These are phyloP conservation scores for Cenchrus americanus DNA, from an alignment of 176 grass and related monocot genomes.

Conservation along the genomic window DNA sequence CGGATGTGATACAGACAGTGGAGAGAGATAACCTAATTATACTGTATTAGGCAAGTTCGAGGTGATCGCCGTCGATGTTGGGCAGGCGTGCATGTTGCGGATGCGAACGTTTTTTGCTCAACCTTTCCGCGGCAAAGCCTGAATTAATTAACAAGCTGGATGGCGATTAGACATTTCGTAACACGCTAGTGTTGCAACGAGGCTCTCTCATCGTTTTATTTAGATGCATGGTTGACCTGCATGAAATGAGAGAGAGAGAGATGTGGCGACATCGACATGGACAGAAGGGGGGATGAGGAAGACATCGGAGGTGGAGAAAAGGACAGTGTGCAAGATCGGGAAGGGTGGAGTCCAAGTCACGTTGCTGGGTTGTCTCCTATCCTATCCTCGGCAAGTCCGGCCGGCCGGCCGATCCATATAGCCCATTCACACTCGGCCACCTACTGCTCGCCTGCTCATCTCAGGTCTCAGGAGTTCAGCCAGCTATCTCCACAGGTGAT, in stretches of 20 bases:
- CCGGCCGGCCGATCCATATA: constrained; percentile 30
- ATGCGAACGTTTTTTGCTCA: not conserved
- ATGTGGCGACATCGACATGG: constrained; percentile 29
- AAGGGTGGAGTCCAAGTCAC: constrained; percentile 74
- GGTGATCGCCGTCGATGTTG: not conserved
- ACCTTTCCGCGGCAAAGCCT: constrained; percentile 18
- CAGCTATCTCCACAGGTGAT: constrained; percentile 25
- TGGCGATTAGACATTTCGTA: constrained; percentile 35
- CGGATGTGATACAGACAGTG: not conserved
- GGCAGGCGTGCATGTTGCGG: not conserved
- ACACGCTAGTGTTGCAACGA: not conserved
- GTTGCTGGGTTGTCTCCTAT: constrained; percentile 62
- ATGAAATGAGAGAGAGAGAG: constrained; percentile 18
- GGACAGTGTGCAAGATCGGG: constrained; percentile 44
- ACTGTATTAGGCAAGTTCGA: constrained; percentile 20
- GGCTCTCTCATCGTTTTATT: not conserved
- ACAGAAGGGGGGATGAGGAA: constrained; percentile 22
- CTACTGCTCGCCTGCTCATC: too few species aligned
- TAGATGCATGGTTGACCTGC: constrained; percentile 19
- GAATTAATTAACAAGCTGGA: not conserved
- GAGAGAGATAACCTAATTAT: not conserved
- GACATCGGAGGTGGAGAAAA: constrained; percentile 45
- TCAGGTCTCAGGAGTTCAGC: too few species aligned
- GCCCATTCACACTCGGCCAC: constrained; percentile 36
- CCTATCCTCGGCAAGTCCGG: not conserved